Base-by-base conservation (phyloP, 768 basidiomycete genomes). In the Lactifluus volemus region DNA sequence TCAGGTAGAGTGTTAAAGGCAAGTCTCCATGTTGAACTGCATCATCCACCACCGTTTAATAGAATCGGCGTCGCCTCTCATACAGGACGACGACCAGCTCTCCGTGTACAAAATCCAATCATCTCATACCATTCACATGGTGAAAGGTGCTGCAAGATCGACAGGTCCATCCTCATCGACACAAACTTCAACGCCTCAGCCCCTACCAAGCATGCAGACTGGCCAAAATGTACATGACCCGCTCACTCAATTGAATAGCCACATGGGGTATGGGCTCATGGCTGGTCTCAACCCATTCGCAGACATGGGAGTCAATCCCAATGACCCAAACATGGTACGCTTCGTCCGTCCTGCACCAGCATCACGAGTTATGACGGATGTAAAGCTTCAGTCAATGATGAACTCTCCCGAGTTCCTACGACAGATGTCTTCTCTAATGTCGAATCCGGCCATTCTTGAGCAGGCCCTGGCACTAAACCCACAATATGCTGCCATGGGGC, bases 211-310 rank as follows among this genome's bases (percentile, higher is more conserved):
- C 10, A 93, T 97, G 91, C 91, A 92, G 67, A 81, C 94, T 0
- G 96, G 94, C 2, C 91, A 96, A 78, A 92, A 92, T 69, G 85
- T 84, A 1, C 82, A 85, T 63, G 91, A 94, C 72, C 92, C 91
- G 0, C 83, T 93, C 60, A 92, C 90, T 0, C 86, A 83, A 59
- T 79, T 92, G 53, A 95, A 94, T 70, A 78, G 85, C 15, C 84
- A 86, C 68, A 74, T 83, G 72, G 89, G 86, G 0, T 90, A 85
- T 65, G 92, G 91, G 1, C 77, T 82, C 17, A 83, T 91, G 82
- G 88, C 88, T 0, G 88, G 89, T 5, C 77, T 95, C 70, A 98
- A 98, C 68, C 96, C 97, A 0, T 98, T 99, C 69, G 80, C 87
- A 0, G 88, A 87, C 4, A 84, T 96, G 83, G 96, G 95, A 1